Conservation (phyloP, 257 asterid genomes). For the Salvia miltiorrhiza region DNA sequence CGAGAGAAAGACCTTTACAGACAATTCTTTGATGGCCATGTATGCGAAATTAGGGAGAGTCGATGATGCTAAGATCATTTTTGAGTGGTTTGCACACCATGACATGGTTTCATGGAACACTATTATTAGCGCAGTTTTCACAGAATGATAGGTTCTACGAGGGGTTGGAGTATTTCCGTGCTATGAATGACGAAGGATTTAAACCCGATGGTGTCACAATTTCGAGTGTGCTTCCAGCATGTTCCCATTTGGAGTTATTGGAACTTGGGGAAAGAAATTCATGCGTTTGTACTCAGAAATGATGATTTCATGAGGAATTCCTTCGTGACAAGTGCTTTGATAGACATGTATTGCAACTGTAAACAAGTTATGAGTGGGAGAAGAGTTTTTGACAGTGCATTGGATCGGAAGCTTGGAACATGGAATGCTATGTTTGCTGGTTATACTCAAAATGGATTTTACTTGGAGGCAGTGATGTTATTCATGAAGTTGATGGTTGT, state of each 20-base stretch:
- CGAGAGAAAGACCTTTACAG: constrained; percentile 59
- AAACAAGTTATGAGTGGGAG: constrained; percentile 53
- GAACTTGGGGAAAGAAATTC: constrained; percentile 67
- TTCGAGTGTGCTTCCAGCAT: constrained; percentile 82
- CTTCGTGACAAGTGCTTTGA: constrained; percentile 74
- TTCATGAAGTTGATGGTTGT: constrained; percentile 51
- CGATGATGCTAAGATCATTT: constrained; percentile 50
- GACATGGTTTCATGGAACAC: constrained; percentile 93
- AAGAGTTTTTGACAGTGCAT: constrained; percentile 49
- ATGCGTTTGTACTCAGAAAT: constrained; percentile 63
- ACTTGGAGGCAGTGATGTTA: constrained; percentile 45
- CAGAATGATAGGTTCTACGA: constrained; percentile 57
- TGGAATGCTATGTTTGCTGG: constrained; percentile 98
- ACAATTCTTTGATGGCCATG: constrained; percentile 79
- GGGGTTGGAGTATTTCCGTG: constrained; percentile 53
- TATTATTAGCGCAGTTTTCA: constrained; percentile 48
- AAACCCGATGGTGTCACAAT: constrained; percentile 79
- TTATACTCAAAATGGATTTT: constrained; percentile 70
- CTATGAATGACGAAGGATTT: constrained; percentile 55
- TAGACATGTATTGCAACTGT: constrained; percentile 94
- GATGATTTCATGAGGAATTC: constrained; percentile 55
- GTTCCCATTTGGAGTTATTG: constrained; percentile 75
- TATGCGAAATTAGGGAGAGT: constrained; percentile 71
- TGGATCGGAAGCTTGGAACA: constrained; percentile 49
- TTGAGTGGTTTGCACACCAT: constrained; percentile 42